Evolutionary conservation across 257 asterid genomes (phyloP), one percentile per base, ranked within the genome.

Genomic region (Anisodus tanguticus): DNA sequence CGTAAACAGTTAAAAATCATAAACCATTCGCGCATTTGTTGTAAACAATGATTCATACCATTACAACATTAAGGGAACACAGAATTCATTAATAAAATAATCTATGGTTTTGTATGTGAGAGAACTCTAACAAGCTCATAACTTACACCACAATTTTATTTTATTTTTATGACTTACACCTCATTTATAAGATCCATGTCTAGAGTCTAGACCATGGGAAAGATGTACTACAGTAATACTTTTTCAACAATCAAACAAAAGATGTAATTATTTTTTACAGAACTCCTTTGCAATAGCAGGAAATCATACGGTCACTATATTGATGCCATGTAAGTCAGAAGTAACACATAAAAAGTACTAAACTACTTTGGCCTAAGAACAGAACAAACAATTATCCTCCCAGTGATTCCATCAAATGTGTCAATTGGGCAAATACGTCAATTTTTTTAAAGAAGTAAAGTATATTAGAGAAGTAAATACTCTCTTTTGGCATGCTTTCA

Each of bases 401-500:
- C 35, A 31, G 35, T 31, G 35, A 31, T 31, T 31, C 35, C 35
- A 1, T 31, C 35, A 31, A 31, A 59, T 31, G 31, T 11, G 45
- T 31, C 62, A 74, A 74, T 49, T 74, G 49, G 49, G 43, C 19
- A 11, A 43, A 5, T 19, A 11, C 19, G 6, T 47, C 11, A 19
- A 11, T 10, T 74, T 49, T 19, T 2, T 49, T 49, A 49, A 22
- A 74, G 10, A 10, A 49, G 37, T n/a, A 45, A 35, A 37, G 5
- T 8, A 26, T 49, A 19, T 6, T 74, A 11, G 3, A 11, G 41
- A 49, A 74, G 43, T 74, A 49, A 74, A 19, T 49, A 0, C 12
- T 49, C 43, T 49, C 43, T 74, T 49, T 49, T 74, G 43, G 80
- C 80, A 19, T 49, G 80, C 43, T 74, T 45, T 47, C 58, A 71